Percentiles rank a stretch among this genome's conserved stretches.
These are phyloP conservation scores for Tylopilus cervinicoccineus DNA, from an alignment of 768 basidiomycete species.

Conservation along the genomic window DNA sequence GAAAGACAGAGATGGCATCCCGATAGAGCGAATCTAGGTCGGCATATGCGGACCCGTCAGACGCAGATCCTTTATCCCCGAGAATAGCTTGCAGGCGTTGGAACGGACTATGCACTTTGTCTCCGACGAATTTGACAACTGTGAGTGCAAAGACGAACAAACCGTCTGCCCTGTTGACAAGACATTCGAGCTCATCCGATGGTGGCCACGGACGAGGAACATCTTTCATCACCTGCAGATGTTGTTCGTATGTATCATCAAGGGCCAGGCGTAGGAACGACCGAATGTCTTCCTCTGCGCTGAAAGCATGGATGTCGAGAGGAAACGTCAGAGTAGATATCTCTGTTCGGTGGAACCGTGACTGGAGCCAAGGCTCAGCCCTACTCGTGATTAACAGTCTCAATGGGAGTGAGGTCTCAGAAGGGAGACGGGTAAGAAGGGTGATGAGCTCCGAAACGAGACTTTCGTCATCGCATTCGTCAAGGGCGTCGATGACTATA, in stretches of 20 bases:
- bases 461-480: conserved; percentile 25
- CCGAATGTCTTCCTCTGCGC: conserved; percentile 22
- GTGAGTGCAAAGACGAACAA: conserved; percentile 30
- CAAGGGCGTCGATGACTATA: conserved; percentile 22
- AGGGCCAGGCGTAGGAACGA: conserved; percentile 20
- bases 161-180: conserved; percentile 19
- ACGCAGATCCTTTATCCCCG: conserved; percentile 2
- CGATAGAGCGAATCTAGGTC: conserved; percentile 20
- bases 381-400: conserved; percentile 28
- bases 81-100: conserved; percentile 13
- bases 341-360: conserved; percentile 15
- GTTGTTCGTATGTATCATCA: conserved; percentile 13
- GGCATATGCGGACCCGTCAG: conserved; percentile 10
- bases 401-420: conserved; percentile 12
- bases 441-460: conserved; percentile 25
- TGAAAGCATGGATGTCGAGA: conserved; percentile 23
- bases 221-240: conserved; percentile 15
- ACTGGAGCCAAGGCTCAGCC: conserved; percentile 17
- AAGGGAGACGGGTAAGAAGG: conserved; percentile 18
- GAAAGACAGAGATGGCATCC: conserved; percentile 19
- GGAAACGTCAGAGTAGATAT: conserved; percentile 8
- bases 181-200: conserved; percentile 15
- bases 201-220: conserved; percentile 26
- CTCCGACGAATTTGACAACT: conserved; percentile 25
- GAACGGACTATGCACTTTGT: conserved; percentile 11